Base-by-base conservation (phyloP, 2,329 filamentous ascomycete species). In the Rachicladosporium sp. region DNA sequence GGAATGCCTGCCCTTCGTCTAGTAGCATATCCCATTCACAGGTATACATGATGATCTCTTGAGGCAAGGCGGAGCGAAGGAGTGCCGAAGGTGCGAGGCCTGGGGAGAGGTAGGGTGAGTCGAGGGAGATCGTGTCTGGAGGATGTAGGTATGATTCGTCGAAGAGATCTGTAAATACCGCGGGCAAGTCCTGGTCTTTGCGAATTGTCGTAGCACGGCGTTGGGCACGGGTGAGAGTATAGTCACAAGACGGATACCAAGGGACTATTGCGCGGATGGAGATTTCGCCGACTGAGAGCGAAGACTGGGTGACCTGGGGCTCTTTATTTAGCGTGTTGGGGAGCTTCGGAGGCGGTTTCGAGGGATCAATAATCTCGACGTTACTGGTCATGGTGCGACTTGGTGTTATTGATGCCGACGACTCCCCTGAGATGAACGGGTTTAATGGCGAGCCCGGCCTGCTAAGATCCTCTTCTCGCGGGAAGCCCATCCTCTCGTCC, bases 21-120 rank as follows among this genome's bases (percentile, higher is more conserved):
- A 78, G 62, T 10, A 80, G 60, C 75, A 79, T 79, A 51, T 80
- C 76, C 71, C 72, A 79, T 53, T 80, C 76, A 53, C 76, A 79
- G 33, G 74, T 71, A 51, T 73, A 75, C 47, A 79, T 58, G 42
- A 76, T 73, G 35, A 79, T 69, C 42, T 78, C 69, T n/a, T 70
- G 61, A 0, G 76, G 76, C 1, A 80, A 55, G 2, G 64, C 65
- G 13, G 66, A 65, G 21, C 56, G 51, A n/a, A 80, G 64, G 50
- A 74, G 67, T 21, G 65, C 56, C 12, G 69, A 64, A 0, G 70
- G 63, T 2, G 76, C 75, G 7, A 72, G 66, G 27, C 71, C 71
- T 0, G 76, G 76, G 6, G 67, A 72, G 1, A 77, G 69, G 58
- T 71, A 79, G 1, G 76, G 73, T 7, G 73, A 73, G 33, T 65